These are phyloP conservation scores for Lophiotrema nucula DNA, from an alignment of 495 filamentous ascomycete genomes.

Conservation along the genomic window DNA sequence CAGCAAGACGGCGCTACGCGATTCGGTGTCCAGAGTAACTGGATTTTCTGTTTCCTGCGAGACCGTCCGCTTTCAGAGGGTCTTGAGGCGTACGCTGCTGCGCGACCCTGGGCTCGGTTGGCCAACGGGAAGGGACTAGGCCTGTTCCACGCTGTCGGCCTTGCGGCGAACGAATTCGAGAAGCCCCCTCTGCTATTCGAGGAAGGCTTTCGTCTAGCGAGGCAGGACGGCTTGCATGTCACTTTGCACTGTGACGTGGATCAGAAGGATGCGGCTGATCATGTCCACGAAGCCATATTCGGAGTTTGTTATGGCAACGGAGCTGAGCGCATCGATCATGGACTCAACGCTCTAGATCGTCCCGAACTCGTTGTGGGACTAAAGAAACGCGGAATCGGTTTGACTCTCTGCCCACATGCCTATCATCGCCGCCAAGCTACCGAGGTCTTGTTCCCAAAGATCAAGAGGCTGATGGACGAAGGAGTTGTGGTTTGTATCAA, in stretches of 20 bases:
- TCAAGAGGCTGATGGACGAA: conserved; percentile 40
- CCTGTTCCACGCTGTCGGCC: conserved; percentile 34
- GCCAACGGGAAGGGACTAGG: background rate
- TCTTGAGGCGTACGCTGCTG: background rate
- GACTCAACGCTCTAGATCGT: conserved; percentile 42
- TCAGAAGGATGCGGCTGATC: conserved; percentile 43
- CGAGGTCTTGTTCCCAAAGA: conserved; percentile 44
- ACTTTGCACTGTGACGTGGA: conserved; percentile 50
- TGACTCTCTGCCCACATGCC: conserved; percentile 48
- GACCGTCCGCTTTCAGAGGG: conserved; percentile 24
- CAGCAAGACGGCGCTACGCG: conserved; percentile 35
- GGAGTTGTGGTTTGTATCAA: conserved; percentile 66
- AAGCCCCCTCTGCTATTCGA: conserved; percentile 45
- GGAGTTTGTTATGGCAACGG: conserved; percentile 30
- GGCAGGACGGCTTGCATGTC: conserved; percentile 42
- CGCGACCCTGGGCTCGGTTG: background rate
- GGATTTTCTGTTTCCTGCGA: conserved; percentile 48
- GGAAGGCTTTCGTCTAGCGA: conserved; percentile 40
- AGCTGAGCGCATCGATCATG: conserved; percentile 48
- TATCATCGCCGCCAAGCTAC: conserved; percentile 45
- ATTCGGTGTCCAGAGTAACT: conserved; percentile 38
- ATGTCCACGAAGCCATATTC: conserved; percentile 43
- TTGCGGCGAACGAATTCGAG: conserved; percentile 46
- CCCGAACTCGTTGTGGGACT: conserved; percentile 41
- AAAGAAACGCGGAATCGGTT: conserved; percentile 37